These are phyloP conservation scores for Boletellus ananiceps DNA, from an alignment of 768 basidiomycete species.

Conservation along the genomic window DNA sequence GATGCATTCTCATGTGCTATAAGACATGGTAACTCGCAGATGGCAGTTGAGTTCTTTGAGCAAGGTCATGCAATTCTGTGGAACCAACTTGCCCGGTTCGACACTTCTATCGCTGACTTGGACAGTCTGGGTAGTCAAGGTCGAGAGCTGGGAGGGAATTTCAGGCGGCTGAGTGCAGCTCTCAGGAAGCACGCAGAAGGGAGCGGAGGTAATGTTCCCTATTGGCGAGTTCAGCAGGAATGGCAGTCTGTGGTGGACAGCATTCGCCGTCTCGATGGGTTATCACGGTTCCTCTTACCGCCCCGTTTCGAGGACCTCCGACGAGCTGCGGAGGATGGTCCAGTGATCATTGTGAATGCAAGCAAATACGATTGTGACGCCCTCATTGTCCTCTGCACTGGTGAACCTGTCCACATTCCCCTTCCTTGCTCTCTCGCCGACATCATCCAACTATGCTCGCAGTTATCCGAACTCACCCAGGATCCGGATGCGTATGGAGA, in stretches of 20 bases:
- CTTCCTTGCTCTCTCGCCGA: background rate
- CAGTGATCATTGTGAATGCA: background rate
- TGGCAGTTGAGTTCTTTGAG: background rate
- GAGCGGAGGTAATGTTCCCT: background rate
- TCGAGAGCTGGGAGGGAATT: background rate
- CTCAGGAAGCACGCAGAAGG: background rate
- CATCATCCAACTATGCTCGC: background rate
- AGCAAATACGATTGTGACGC: background rate
- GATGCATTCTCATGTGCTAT: background rate
- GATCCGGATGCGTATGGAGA: background rate
- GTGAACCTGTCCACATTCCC: background rate
- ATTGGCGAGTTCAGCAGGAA: background rate
- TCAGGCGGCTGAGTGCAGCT: background rate
- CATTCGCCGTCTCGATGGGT: background rate
- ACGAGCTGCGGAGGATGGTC: background rate
- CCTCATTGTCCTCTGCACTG: background rate
- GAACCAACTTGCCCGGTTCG: background rate
- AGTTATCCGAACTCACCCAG: background rate
- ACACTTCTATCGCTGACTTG: background rate
- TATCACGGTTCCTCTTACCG: background rate
- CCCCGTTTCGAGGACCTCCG: background rate
- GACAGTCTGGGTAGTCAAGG: background rate
- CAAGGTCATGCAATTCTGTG: background rate
- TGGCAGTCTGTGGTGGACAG: background rate
- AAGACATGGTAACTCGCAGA: background rate